Conservation (phyloP, 805 yeast genomes). For the Cyberlindnera bimundalis region DNA sequence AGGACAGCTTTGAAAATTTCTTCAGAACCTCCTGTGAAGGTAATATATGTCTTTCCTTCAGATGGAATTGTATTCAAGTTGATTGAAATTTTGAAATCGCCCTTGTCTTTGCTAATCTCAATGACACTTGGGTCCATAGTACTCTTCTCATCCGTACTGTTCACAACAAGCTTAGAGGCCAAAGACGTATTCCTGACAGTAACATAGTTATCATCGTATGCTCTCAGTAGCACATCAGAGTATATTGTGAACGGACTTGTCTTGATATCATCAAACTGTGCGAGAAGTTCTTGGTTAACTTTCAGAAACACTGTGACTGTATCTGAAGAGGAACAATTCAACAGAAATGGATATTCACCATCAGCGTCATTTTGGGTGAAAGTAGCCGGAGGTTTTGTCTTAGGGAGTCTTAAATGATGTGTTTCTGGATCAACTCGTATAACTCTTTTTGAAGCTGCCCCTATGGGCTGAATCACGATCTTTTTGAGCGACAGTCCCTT, state of each 20-base stretch:
- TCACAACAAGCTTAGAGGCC: slow-evolving; percentile 11
- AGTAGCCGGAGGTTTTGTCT: slow-evolving; percentile 6
- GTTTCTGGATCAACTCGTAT: slow-evolving; percentile 3
- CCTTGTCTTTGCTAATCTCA: slow-evolving; percentile 1
- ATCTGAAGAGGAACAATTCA: slow-evolving; percentile 11
- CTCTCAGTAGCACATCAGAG: background rate
- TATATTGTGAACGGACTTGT: background rate
- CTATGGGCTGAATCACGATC: slow-evolving; percentile 3
- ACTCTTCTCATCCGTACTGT: slow-evolving; percentile 1
- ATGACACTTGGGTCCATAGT: slow-evolving; percentile 17
- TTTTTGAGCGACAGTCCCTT: slow-evolving; percentile 3
- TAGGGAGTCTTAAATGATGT: slow-evolving; percentile 2
- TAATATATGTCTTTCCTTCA: slow-evolving; percentile 12
- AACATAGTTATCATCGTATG: slow-evolving; percentile 7
- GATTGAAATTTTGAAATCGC: slow-evolving; percentile 6
- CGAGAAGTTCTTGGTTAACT: background rate
- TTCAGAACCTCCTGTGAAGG: slow-evolving; percentile 1
- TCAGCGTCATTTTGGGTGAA: slow-evolving; percentile 12
- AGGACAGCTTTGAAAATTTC: slow-evolving; percentile 7
- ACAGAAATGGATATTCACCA: slow-evolving; percentile 9
- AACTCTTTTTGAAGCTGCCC: background rate
- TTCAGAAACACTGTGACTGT: slow-evolving; percentile 5
- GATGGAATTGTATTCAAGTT: background rate
- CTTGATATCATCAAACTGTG: background rate
- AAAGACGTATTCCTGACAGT: background rate